These are phyloP conservation scores for Priceomyces medius DNA, from an alignment of 805 yeast species.

Conservation along the genomic window DNA sequence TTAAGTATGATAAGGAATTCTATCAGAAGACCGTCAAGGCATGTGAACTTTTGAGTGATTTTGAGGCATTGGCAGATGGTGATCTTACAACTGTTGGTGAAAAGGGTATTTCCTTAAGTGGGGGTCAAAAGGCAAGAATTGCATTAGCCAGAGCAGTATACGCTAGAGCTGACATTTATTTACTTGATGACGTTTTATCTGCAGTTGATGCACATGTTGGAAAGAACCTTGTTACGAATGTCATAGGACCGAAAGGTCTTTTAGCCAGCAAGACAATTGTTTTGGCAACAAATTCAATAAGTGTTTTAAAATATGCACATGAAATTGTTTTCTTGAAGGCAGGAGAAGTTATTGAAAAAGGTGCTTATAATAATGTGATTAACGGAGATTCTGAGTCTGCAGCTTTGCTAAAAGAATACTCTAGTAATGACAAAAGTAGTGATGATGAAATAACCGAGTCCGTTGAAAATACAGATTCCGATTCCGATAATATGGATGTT, in stretches of 20 bases:
- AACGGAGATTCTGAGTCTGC: slow-evolving; percentile 34
- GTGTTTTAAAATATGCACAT: slow-evolving; percentile 34
- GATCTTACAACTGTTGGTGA: slow-evolving; percentile 45
- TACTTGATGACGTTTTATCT: slow-evolving; percentile 42
- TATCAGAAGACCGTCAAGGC: slow-evolving; percentile 35
- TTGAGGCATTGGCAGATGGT: slow-evolving; percentile 37
- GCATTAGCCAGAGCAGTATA: slow-evolving; percentile 44
- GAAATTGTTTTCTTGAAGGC: slow-evolving; percentile 29
- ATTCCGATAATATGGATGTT: slow-evolving; percentile 1
- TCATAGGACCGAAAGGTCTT: slow-evolving; percentile 31
- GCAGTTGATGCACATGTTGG: slow-evolving; percentile 47
- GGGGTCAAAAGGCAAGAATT: slow-evolving; percentile 44
- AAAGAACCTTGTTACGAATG: slow-evolving; percentile 29
- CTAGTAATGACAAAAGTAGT: slow-evolving; percentile 21
- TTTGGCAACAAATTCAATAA: slow-evolving; percentile 35
- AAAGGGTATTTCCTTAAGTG: slow-evolving; percentile 42
- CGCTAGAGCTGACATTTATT: slow-evolving; percentile 37
- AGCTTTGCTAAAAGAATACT: slow-evolving; percentile 30
- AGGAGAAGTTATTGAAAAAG: slow-evolving; percentile 34
- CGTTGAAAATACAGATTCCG: not conserved
- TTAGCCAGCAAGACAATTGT: slow-evolving; percentile 34
- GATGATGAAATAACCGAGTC: slow-evolving; percentile 9
- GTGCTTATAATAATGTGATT: slow-evolving; percentile 52
- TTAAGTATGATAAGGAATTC: slow-evolving; percentile 27
- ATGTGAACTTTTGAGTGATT: slow-evolving; percentile 36